Evolutionary conservation across 2,329 filamentous ascomycete species (phyloP).

Genomic region (Fusarium bactridioides): DNA sequence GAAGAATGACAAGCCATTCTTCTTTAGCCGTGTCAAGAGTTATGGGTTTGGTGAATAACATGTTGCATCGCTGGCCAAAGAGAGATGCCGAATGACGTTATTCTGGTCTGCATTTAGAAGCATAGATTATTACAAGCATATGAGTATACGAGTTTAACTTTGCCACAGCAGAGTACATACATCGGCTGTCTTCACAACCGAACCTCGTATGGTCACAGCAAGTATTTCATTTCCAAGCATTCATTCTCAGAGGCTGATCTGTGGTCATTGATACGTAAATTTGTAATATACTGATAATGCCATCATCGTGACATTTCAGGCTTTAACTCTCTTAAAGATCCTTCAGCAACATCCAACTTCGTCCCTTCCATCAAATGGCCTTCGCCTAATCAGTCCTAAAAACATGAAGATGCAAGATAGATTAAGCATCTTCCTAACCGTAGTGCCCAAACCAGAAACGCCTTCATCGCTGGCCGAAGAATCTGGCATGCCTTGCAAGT

Average conservation of each 20-base stretch:
- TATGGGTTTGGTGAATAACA: constrained; percentile 59
- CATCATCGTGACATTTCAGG: background rate
- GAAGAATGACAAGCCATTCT: constrained; percentile 70
- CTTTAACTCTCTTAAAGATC: constrained; percentile 1
- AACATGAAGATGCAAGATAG: constrained; percentile 4
- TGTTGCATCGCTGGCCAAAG: background rate
- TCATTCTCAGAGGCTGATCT: background rate
- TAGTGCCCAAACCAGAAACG: constrained; percentile 22
- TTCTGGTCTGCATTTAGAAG: background rate
- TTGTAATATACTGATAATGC: constrained; percentile 8
- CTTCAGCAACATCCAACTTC: constrained; percentile 4
- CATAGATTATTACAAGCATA: background rate
- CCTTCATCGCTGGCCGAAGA: constrained; percentile 18
- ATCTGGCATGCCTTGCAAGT: constrained; percentile 11
- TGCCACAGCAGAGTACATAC: background rate
- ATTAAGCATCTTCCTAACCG: background rate
- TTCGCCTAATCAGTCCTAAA: background rate
- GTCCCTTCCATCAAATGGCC: background rate
- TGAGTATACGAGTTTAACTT: background rate
- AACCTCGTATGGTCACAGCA: accelerated
- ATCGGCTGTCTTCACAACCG: background rate
- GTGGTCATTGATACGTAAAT: constrained; percentile 11
- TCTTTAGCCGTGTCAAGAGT: constrained; percentile 72
- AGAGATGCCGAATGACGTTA: background rate
- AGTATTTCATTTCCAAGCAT: background rate